Base-by-base conservation (phyloP, 2,329 filamentous ascomycete genomes). In the Phialophora chinensis region DNA sequence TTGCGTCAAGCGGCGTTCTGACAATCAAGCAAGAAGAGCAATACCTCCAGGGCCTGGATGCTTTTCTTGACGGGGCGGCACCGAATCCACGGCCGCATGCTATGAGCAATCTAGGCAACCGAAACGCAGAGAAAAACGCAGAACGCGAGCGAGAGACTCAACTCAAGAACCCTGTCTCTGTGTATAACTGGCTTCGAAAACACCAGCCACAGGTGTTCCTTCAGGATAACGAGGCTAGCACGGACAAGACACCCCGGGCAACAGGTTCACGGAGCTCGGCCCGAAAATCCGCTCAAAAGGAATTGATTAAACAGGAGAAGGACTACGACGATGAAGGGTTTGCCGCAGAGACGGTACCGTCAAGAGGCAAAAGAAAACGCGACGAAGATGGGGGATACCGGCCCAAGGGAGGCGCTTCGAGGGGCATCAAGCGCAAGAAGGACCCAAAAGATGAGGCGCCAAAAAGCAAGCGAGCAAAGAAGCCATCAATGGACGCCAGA, bases 181-280 rank as follows among this genome's bases (percentile, higher is more conserved):
- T 97, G 2, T 96, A 96, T 81, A 97, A 96, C 78, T 99, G 95
- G 95, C 86, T 99, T 12, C 87, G 92, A 69, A 89, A 92, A 75
- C 86, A 97, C 78, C 89, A 92, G 66, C 91, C 93, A 2, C 89
- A 94, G 77, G 89, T 93, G 57, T 93, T 96, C 80, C 81, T 96
- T 23, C 90, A 96, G 76, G 91, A 93, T 73, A 87, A 88, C 63
- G 88, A 90, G 73, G 73, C 75, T 35, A 73, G 76, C 6, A 77
- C 78, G 4, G 80, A 82, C 65, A 82, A 82, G 72, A 76, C 78
- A 35, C 67, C 73, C 23, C 76, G 79, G 44, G 76, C 79, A 11
- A 76, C 78, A 17, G 79, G 78, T 55, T 73, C 77, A 50, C 78
- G 81, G 42, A 71, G 76, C 29, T 81, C 80, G 4, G 81, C 81